Base-by-base conservation (phyloP, 768 basidiomycete species). In the Boletus bicolor region DNA sequence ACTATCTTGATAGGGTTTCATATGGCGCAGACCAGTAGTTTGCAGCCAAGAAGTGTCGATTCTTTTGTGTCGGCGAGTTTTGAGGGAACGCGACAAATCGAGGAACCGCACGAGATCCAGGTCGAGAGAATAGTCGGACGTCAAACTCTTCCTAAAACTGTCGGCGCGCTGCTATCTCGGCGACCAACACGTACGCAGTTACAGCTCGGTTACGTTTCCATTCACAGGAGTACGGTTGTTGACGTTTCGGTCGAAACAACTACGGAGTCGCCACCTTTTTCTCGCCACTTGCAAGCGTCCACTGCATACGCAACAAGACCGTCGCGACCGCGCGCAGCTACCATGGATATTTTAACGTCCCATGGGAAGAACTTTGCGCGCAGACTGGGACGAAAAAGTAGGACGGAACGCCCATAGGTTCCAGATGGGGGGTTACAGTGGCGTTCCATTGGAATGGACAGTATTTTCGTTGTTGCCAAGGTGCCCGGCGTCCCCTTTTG, bases 201-300 rank as follows among this genome's bases (percentile, higher is more conserved):
- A 4, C 66, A 73, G 9, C 69, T 68, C 46, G 66, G 77, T 26
- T 68, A 76, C 43, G 49, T 72, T 14, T 44, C 69, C 32, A 60
- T 56, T 14, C 71, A 70, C 26, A 65, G 53, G 17, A 70, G 62
- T 52, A 57, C 79, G 58, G 69, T 78, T 44, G 76, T 83, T 34
- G 80, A 73, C 28, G 75, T 82, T 9, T 79, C 77, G 47, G 75
- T 82, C 36, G 75, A 81, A 56, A 79, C 79, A 0, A 80, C 60
- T 4, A 61, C 55, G 3, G 65, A 63, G 24, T 34, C 56, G 3
- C 45, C 60, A 1, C 55, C 53, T 17, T 24, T 24, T 34, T 35
- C 53, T 26, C 38, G 49, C n/a, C 48, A 50, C 51, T 15, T 46
- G 15, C 51, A 44, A 11, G 38, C 44, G 7, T 69, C 67, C 35